These are phyloP conservation scores for Nymphaea colorata DNA, from an alignment of 164 flowering plant species.

Conservation along the genomic window DNA sequence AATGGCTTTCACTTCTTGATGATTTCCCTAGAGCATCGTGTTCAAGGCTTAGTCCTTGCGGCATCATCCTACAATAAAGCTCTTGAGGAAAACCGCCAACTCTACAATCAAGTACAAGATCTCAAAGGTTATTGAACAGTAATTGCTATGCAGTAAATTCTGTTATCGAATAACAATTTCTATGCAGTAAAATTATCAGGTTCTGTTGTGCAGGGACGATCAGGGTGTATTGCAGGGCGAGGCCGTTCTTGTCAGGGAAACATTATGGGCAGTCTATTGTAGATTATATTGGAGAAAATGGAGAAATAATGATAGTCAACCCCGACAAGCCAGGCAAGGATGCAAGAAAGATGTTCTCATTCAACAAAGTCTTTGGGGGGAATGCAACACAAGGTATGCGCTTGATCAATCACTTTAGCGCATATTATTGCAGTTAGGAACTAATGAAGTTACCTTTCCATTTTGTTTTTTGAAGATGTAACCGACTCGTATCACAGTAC, in stretches of 20 bases:
- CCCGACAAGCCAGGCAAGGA: slow-evolving; percentile 73
- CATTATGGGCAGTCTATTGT: slow-evolving; percentile 39
- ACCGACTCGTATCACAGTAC: neutral
- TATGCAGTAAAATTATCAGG: too few species aligned
- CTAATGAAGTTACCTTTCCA: too few species aligned
- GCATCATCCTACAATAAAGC: slow-evolving; percentile 66
- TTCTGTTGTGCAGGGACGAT: slow-evolving; percentile 48
- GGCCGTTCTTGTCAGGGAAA: slow-evolving; percentile 64
- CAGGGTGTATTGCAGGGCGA: slow-evolving; percentile 79
- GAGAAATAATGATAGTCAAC: slow-evolving; percentile 65
- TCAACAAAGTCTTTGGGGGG: slow-evolving; percentile 68
- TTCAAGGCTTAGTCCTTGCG: slow-evolving; percentile 46
- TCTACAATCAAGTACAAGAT: slow-evolving; percentile 87
- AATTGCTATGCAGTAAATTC: neutral
- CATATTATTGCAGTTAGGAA: neutral
- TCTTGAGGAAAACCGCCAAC: slow-evolving; percentile 66
- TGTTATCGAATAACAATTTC: neutral
- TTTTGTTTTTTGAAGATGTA: neutral
- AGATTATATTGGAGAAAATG: slow-evolving; percentile 85
- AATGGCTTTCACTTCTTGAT: neutral
- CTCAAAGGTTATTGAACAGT: slow-evolving; percentile 47
- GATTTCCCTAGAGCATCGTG: slow-evolving; percentile 28
- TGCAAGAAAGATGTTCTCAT: slow-evolving; percentile 50
- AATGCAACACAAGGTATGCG: slow-evolving; percentile 53
- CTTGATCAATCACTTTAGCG: neutral